These are phyloP conservation scores for Rhodotorula taiwanensis DNA, from an alignment of 768 basidiomycete genomes.

Conservation along the genomic window DNA sequence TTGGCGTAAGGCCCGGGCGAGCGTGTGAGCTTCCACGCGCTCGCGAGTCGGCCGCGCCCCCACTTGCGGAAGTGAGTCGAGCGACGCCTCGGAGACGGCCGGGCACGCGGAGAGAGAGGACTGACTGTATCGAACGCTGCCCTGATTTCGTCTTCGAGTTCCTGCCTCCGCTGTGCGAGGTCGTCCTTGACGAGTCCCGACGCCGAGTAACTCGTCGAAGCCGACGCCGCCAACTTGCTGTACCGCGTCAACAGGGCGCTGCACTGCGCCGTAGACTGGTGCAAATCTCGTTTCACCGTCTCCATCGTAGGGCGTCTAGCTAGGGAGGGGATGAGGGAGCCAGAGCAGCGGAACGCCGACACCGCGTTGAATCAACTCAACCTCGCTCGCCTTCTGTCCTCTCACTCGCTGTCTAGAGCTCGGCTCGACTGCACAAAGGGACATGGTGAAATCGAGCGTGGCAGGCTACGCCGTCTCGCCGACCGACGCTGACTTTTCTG, in stretches of 20 bases:
- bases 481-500: background rate
- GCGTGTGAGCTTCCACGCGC: background rate
- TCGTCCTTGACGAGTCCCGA: constrained; percentile 50
- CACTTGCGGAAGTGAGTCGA: constrained; percentile 13
- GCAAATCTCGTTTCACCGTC: constrained; percentile 78
- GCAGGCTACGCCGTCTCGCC: background rate
- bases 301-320: constrained; percentile 47
- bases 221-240: constrained; percentile 65
- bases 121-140: constrained; percentile 76
- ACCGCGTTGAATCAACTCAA: no score
- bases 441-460: constrained; percentile 1
- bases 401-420: no score
- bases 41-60: background rate
- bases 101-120: no score
- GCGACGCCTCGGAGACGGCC: constrained; percentile 16
- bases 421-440: background rate
- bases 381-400: background rate
- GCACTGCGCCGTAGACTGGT: constrained; percentile 86
- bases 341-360: no score
- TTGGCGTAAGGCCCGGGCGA: background rate
- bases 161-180: constrained; percentile 52
- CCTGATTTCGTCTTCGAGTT: constrained; percentile 73
- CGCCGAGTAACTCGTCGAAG: constrained; percentile 44
- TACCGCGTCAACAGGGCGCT: constrained; percentile 87
- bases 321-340: background rate